phyloP scores from a whole-genome alignment of 2,329 filamentous ascomycete species.

The Mycosphaerella arachidis region DNA sequence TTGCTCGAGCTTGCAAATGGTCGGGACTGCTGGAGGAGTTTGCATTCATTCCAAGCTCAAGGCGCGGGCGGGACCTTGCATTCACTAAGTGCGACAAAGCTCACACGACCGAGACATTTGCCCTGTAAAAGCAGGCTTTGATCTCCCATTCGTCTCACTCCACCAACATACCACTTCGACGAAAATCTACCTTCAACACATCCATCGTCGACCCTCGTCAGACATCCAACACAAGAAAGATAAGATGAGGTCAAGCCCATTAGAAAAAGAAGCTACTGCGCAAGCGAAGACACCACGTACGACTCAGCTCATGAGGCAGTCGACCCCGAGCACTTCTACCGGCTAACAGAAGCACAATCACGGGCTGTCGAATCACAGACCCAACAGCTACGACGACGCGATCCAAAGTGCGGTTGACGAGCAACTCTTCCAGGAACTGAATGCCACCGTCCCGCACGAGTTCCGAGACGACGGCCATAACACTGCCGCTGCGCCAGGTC shows the following conservation, averaged over 20 bases:
- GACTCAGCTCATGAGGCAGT: neutral
- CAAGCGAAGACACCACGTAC: neutral
- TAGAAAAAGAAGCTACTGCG: neutral
- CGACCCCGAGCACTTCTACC: neutral
- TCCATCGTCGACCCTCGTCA: neutral
- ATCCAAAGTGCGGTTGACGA: neutral
- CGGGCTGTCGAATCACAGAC: neutral
- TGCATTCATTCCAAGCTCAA: neutral
- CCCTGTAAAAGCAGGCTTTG: neutral
- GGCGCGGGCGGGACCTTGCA: neutral
- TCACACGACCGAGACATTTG: neutral
- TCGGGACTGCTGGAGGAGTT: too few relatives aligned
- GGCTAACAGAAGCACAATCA: too few relatives aligned
- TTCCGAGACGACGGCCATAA: neutral
- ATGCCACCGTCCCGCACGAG: neutral
- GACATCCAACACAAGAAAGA: neutral
- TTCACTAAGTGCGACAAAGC: neutral
- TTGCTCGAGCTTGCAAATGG: too few relatives aligned
- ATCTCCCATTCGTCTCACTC: neutral
- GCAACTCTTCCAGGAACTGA: neutral
- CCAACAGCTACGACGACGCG: neutral
- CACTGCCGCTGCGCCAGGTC: neutral
- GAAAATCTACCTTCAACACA: neutral
- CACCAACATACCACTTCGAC: neutral
- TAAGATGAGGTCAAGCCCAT: neutral